These are phyloP conservation scores for Calonectria pseudoturangicola DNA, from an alignment of 2,329 filamentous ascomycete genomes.

Conservation along the genomic window DNA sequence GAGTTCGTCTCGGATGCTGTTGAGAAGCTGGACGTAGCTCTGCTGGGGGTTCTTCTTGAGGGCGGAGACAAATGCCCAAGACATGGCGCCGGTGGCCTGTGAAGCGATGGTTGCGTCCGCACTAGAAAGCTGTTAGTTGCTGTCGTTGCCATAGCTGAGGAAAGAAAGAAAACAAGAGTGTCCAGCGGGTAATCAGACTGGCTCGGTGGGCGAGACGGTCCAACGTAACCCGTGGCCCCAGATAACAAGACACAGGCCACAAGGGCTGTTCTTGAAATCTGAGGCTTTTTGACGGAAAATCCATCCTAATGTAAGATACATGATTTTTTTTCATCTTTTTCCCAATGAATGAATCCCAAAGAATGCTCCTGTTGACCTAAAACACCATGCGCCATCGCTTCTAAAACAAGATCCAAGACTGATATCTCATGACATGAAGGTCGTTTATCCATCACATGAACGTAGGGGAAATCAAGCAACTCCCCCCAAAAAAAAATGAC, in stretches of 20 bases:
- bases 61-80: conserved; percentile 94
- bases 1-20: conserved; percentile 96
- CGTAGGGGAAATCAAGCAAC: not conserved
- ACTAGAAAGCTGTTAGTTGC: conserved; percentile 67
- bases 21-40: conserved; percentile 96
- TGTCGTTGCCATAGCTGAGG: not conserved
- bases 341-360: not conserved
- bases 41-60: conserved; percentile 98
- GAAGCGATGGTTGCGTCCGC: conserved; percentile 94
- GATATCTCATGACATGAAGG: not conserved
- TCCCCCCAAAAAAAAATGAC: not conserved
- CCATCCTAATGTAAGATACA: conserved; percentile 49
- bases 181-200: not conserved
- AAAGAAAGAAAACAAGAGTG: not conserved
- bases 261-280: conserved; percentile 61
- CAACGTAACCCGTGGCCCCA: conserved; percentile 69
- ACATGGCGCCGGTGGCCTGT: conserved; percentile 97
- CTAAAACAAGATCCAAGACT: conserved; percentile 1
- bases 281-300: conserved; percentile 60
- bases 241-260: conserved; percentile 63
- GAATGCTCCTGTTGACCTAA: not conserved
- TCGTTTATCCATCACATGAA: not conserved
- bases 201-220: conserved; percentile 38
- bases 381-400: conserved; percentile 30
- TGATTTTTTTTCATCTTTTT: conserved; percentile 21